Conservation (phyloP, 805 yeast genomes). For the Sungouiella blattae region DNA sequence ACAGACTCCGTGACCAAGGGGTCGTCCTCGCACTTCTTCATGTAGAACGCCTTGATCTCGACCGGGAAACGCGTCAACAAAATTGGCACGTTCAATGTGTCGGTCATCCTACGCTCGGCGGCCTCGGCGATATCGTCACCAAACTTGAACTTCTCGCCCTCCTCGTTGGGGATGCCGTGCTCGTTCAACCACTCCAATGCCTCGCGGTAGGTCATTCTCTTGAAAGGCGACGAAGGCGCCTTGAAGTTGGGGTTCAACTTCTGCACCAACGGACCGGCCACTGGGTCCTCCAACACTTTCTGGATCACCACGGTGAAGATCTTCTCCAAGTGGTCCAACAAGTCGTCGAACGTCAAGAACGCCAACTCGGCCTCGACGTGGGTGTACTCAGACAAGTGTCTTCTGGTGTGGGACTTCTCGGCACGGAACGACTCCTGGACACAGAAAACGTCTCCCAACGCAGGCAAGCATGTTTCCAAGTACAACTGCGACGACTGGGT, state of each 20-base stretch:
- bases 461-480: slow-evolving; percentile 93
- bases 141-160: slow-evolving; percentile 85
- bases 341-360: slow-evolving; percentile 81
- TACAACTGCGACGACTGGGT: slow-evolving; percentile 97
- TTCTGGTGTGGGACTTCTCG: slow-evolving; percentile 97
- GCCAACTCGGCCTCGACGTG: slow-evolving; percentile 95
- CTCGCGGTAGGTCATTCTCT: slow-evolving; percentile 84
- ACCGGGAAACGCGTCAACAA: slow-evolving; percentile 93
- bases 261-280: slow-evolving; percentile 84
- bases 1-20: slow-evolving; percentile 96
- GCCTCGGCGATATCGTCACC: slow-evolving; percentile 99
- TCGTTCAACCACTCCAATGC: slow-evolving; percentile 97
- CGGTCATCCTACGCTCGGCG: slow-evolving; percentile 98
- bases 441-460: slow-evolving; percentile 96
- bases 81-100: slow-evolving; percentile 88
- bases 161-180: slow-evolving; percentile 91
- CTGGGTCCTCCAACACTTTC: slow-evolving; percentile 82
- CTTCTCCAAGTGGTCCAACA: slow-evolving; percentile 80
- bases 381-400: slow-evolving; percentile 95
- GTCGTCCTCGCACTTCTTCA: slow-evolving; percentile 89
- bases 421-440: slow-evolving; percentile 99
- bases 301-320: slow-evolving; percentile 66
- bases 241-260: slow-evolving; percentile 90
- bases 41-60: slow-evolving; percentile 96
- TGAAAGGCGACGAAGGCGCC: slow-evolving; percentile 82